phyloP scores from a whole-genome alignment of 768 basidiomycete genomes.

The Podaxis sp. region DNA sequence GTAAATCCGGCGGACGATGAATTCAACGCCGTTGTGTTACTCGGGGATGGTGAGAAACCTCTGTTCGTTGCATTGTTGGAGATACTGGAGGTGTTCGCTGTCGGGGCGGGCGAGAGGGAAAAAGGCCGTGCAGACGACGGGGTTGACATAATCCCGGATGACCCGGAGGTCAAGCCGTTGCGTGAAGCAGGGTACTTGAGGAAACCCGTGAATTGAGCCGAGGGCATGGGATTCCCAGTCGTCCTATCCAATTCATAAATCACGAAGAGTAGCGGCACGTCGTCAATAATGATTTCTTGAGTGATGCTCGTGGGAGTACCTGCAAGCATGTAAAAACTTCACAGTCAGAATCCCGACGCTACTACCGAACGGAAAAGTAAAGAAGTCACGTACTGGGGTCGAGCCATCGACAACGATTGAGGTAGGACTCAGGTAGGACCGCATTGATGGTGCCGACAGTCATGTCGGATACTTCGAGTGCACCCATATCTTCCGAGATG shows the following conservation, averaged over 20 bases:
- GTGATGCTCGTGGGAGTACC: conserved; percentile 53
- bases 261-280: conserved; percentile 55
- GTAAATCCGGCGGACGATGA: background rate
- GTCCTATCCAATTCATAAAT: conserved; percentile 67
- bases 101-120: conserved; percentile 2
- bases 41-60: background rate
- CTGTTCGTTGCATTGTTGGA: background rate
- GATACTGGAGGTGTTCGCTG: background rate
- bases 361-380: conserved; percentile 13
- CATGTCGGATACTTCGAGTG: conserved; percentile 44
- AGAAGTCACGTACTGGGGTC: conserved; percentile 49
- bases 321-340: conserved; percentile 28
- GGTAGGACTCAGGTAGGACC: conserved; percentile 60
- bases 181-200: conserved; percentile 14
- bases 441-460: conserved; percentile 49
- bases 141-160: background rate
- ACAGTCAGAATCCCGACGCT: conserved; percentile 19
- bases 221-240: conserved; percentile 44
- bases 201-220: conserved; percentile 55
- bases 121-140: conserved; percentile 4
- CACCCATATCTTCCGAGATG: conserved; percentile 48
- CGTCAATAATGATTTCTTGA: conserved; percentile 68
- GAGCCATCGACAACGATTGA: conserved; percentile 68
- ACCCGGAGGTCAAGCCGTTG: background rate
- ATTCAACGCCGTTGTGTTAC: background rate